These are phyloP conservation scores for Cystobasidiaceae sp. DNA, from an alignment of 1,284 basidiomycete genomes.

Conservation along the genomic window DNA sequence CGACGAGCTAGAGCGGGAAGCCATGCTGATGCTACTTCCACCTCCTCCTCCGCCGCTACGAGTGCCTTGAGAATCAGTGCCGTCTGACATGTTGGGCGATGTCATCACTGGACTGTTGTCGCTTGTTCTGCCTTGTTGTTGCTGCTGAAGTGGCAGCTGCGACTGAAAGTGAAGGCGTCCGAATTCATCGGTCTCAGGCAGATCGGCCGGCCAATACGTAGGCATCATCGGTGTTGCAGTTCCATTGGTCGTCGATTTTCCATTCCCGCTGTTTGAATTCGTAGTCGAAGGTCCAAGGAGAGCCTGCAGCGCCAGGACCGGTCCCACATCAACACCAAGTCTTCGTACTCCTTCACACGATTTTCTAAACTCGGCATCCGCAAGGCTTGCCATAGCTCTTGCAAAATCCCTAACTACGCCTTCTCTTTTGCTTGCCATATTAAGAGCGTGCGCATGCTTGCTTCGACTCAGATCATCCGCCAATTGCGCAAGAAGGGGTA, in stretches of 20 bases:
- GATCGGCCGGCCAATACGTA: conserved; percentile 11
- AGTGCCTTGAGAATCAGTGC: no score
- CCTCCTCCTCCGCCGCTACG: no score
- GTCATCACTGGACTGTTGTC: not conserved
- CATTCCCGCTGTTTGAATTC: not conserved
- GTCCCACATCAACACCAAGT: conserved; percentile 40
- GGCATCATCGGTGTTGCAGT: not conserved
- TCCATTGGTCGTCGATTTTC: not conserved
- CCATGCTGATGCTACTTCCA: no score
- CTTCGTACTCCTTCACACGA: conserved; percentile 43
- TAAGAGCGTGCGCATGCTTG: conserved; percentile 39
- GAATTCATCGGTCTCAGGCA: not conserved
- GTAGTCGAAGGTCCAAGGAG: conserved; percentile 9
- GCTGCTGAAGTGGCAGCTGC: not conserved
- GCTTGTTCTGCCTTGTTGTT: not conserved
- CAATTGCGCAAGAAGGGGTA: conserved; percentile 39
- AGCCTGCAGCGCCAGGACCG: conserved; percentile 15
- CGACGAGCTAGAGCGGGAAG: no score
- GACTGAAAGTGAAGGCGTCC: not conserved
- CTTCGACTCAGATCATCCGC: conserved; percentile 41
- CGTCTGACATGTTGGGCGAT: no score
- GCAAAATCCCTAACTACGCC: conserved; percentile 38
- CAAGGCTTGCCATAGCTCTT: conserved; percentile 40
- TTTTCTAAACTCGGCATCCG: conserved; percentile 42
- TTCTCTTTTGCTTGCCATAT: conserved; percentile 41